These are phyloP conservation scores for Suillus lakei DNA, from an alignment of 768 basidiomycete species.

Conservation along the genomic window DNA sequence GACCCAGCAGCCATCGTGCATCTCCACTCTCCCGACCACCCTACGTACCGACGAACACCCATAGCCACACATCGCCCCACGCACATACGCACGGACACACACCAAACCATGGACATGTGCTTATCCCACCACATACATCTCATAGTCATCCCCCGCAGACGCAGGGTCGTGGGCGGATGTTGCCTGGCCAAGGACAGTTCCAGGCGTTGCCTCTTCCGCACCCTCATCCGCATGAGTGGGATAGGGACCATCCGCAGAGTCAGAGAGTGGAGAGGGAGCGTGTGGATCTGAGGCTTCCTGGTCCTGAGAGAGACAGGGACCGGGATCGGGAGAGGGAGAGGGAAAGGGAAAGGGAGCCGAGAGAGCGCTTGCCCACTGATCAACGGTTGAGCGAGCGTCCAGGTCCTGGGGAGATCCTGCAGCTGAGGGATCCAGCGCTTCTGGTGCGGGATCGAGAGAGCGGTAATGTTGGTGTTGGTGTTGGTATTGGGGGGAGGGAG, in stretches of 20 bases:
- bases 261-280: slow-evolving; percentile 27
- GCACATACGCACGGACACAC: slow-evolving; percentile 30
- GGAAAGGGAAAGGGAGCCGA: slow-evolving; percentile 16
- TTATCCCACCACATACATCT: neutral
- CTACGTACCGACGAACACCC: slow-evolving; percentile 22
- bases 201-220: slow-evolving; percentile 24
- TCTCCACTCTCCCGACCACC: slow-evolving; percentile 29
- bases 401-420: slow-evolving; percentile 9
- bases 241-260: slow-evolving; percentile 27
- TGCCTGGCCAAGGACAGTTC: slow-evolving; percentile 37
- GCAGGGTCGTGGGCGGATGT: slow-evolving; percentile 17
- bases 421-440: slow-evolving; percentile 6
- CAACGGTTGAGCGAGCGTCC: slow-evolving; percentile 13
- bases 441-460: slow-evolving; percentile 3
- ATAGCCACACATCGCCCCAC: slow-evolving; percentile 24
- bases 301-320: slow-evolving; percentile 7
- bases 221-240: slow-evolving; percentile 28
- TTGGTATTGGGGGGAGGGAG: slow-evolving; percentile 26
- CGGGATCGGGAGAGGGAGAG: slow-evolving; percentile 13
- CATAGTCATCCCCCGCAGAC: slow-evolving; percentile 13
- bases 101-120: neutral
- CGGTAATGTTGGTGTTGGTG: neutral
- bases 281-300: slow-evolving; percentile 5
- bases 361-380: slow-evolving; percentile 30
- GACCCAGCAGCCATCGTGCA: slow-evolving; percentile 10